Evolutionary conservation across 1,284 basidiomycete genomes (phyloP).

Genomic region (Papiliotrema fonsecae): DNA sequence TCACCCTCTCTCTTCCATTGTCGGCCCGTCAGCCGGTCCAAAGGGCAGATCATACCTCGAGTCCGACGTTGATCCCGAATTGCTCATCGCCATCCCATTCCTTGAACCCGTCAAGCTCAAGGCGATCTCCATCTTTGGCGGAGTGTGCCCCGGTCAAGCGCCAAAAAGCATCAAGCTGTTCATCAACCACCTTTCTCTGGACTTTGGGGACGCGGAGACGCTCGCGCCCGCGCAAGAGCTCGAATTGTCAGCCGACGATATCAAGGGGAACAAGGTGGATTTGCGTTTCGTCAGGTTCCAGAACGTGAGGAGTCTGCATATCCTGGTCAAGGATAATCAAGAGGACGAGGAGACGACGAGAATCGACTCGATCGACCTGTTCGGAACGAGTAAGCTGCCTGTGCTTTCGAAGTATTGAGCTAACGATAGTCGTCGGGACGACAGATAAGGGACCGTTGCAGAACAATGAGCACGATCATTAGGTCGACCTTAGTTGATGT

Average conservation of each 20-base stretch:
- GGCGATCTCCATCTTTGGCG: conserved; percentile 60
- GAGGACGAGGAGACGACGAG: conserved; percentile 67
- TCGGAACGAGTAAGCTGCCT: conserved; percentile 50
- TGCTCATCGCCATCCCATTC: conserved; percentile 68
- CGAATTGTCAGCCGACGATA: conserved; percentile 39
- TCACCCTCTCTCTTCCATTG: conserved; percentile 60
- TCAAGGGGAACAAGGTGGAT: conserved; percentile 57
- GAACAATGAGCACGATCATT: not conserved
- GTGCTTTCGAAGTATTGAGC: not conserved
- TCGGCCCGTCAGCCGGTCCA: conserved; percentile 52
- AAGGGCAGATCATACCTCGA: conserved; percentile 59
- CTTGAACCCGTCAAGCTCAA: conserved; percentile 71
- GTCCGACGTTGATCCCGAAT: conserved; percentile 70
- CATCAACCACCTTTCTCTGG: conserved; percentile 61
- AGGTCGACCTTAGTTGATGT: not conserved
- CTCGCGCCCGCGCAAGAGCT: conserved; percentile 47
- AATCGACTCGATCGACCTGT: conserved; percentile 70
- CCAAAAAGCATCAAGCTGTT: conserved; percentile 61
- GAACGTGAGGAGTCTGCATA: conserved; percentile 66
- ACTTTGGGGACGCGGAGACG: conserved; percentile 55
- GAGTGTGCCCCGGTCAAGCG: conserved; percentile 52
- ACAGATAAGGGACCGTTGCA: conserved; percentile 6
- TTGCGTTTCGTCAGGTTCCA: conserved; percentile 75
- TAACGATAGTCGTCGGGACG: not conserved
- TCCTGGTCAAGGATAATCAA: conserved; percentile 73